Base-by-base conservation (phyloP, 2,329 filamentous ascomycete species). In the Alternaria arbusti region DNA sequence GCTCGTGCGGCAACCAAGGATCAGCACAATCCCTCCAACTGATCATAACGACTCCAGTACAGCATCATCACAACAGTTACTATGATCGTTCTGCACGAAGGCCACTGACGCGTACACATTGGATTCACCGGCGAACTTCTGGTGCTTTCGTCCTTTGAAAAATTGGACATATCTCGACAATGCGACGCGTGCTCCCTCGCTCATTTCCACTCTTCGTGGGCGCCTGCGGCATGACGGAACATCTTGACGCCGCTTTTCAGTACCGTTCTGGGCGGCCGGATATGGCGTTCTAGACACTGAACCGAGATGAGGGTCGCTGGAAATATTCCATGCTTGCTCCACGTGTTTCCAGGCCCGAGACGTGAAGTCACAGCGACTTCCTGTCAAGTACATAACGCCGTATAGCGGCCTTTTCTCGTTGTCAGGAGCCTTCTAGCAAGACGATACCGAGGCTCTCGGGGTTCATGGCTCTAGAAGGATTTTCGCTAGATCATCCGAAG, bases 161-260 rank as follows among this genome's bases (percentile, higher is more conserved):
- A 23, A 40, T 28, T 32, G 52, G 22, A 44, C 52, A 44, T 32
- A 12, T 4, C 22, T 43, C 36, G 52, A 54, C 17, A 32, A 36
- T 47, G 40, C 25, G 49, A 25, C 26, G 13, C 28, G 26, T 13
- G 22, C 40, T 40, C 57, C 59, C 36, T 22, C 51, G 32, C 58
- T 60, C 63, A 63, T 69, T 62, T 67, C 62, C 52, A 57, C 54
- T 30, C 36, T 57, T 17, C 46, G 13, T 26, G 44, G 52, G 47
- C 54, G 49, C 28, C 62, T 61, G 60, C 56, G 45, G 64, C 52
- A 62, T 43, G 64, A 61, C 62, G 59, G 63, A 57, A 57, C 47
- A 61, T 52, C 50, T 57, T 25, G 46, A 45, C 36, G 25, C 54
- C 54, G 47, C 57, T 36, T 36, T 56, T 57, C 60, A 60, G 43